Evolutionary conservation across 2,329 filamentous ascomycete species (phyloP).

Genomic region (Fusarium albosuccineum): DNA sequence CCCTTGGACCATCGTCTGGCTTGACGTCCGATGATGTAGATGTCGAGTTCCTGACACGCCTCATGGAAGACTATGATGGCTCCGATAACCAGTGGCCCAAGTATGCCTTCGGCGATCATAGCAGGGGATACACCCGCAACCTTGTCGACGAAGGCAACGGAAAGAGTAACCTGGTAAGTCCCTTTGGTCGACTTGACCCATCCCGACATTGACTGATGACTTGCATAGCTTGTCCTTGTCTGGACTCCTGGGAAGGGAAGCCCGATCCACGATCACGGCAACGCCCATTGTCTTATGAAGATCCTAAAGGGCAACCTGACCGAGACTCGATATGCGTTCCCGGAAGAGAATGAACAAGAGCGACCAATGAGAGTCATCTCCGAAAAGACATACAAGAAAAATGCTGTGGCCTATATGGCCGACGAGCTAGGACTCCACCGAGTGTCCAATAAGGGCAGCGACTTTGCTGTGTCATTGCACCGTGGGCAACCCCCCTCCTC

Average conservation of each 20-base stretch:
- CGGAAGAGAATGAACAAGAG: constrained; percentile 61
- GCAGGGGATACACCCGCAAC: constrained; percentile 84
- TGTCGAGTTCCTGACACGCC: constrained; percentile 73
- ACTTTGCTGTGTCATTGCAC: constrained; percentile 88
- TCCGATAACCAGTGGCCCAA: constrained; percentile 77
- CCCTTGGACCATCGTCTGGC: constrained; percentile 84
- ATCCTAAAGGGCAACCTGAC: constrained; percentile 82
- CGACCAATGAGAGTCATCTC: constrained; percentile 74
- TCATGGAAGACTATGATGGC: constrained; percentile 83
- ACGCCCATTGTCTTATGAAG: constrained; percentile 94
- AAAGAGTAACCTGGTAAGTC: constrained; percentile 77
- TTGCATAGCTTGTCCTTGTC: constrained; percentile 80
- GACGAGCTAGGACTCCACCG: constrained; percentile 90
- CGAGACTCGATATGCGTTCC: constrained; percentile 86
- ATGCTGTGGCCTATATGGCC: constrained; percentile 90
- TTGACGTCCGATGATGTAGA: constrained; percentile 87
- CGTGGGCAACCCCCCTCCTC: constrained; percentile 57
- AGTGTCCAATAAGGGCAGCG: constrained; percentile 80
- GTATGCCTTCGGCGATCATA: constrained; percentile 80
- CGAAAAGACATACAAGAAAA: constrained; percentile 75
- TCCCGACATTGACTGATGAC: constrained; percentile 32
- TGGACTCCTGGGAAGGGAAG: constrained; percentile 89
- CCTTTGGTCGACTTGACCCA: constrained; percentile 18
- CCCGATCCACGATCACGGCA: constrained; percentile 89
- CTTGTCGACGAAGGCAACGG: constrained; percentile 90